Conservation (phyloP, 2,329 filamentous ascomycete genomes). For the Phaeoacremonium minimum region DNA sequence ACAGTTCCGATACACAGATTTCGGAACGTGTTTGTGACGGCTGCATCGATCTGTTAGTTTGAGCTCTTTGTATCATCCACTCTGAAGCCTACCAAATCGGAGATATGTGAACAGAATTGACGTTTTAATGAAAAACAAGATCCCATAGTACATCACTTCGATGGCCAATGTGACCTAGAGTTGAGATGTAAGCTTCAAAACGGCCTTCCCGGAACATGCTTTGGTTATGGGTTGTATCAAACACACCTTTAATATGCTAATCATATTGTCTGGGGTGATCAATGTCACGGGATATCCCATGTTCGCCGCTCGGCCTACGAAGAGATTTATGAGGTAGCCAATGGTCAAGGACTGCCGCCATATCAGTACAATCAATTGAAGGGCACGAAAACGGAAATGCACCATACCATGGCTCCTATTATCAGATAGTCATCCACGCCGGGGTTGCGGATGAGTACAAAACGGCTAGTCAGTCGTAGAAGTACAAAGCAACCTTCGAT, state of each 20-base stretch:
- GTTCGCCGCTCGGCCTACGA: constrained; percentile 8
- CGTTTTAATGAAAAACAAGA: constrained; percentile 32
- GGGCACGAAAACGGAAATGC: no score
- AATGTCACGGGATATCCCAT: constrained; percentile 12
- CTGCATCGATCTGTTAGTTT: no score
- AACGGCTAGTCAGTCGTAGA: constrained; percentile 12
- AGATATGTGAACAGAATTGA: constrained; percentile 42
- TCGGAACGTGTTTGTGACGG: constrained; percentile 18
- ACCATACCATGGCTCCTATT: constrained; percentile 8
- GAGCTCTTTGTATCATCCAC: no score
- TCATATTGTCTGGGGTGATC: constrained; percentile 12
- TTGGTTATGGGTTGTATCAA: no score
- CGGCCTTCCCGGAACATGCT: no score
- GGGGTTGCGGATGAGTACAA: constrained; percentile 13
- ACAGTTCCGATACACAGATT: constrained; percentile 28
- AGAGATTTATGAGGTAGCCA: constrained; percentile 14
- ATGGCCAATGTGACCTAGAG: constrained; percentile 26
- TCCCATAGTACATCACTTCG: constrained; percentile 34
- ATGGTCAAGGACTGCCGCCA: constrained; percentile 10
- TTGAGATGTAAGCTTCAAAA: not conserved
- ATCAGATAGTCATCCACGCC: constrained; percentile 16
- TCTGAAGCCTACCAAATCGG: constrained; percentile 29
- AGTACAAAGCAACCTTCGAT: constrained; percentile 12
- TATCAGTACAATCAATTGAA: no score
- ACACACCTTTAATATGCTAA: constrained; percentile 7